These are phyloP conservation scores for Podochytrium sp. DNA, from an alignment of 192 early-diverging fungal species.

Conservation along the genomic window DNA sequence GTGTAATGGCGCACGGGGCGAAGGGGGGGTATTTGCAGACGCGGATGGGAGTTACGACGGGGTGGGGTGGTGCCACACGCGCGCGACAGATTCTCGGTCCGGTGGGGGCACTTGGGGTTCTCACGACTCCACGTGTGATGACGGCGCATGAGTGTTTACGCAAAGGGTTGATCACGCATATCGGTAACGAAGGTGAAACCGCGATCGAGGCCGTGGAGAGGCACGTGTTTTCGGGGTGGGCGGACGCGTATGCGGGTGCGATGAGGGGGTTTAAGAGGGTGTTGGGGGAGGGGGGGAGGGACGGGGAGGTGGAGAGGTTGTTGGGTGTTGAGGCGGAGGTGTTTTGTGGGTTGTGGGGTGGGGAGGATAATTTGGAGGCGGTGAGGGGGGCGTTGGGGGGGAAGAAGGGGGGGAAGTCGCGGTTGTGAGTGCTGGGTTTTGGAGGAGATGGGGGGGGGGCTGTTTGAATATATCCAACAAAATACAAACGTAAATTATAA, in stretches of 20 bases:
- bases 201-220: not conserved
- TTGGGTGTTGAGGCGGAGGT: not conserved
- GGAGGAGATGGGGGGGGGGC: not conserved
- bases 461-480: not conserved
- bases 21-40: not conserved
- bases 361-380: too few species aligned
- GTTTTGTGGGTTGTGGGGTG: not conserved
- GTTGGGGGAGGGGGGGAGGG: not conserved
- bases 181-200: not conserved
- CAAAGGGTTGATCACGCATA: not conserved
- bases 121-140: constrained; percentile 50
- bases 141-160: not conserved
- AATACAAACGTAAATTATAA: not conserved
- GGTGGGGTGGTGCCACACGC: not conserved
- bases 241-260: not conserved
- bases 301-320: not conserved
- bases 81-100: not conserved
- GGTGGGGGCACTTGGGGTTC: constrained; percentile 35
- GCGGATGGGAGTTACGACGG: not conserved
- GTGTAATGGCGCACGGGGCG: constrained; percentile 39
- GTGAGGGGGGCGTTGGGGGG: not conserved
- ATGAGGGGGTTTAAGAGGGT: not conserved
- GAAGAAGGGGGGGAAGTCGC: not conserved
- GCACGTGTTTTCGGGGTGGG: not conserved
- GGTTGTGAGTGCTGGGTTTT: not conserved